These are phyloP conservation scores for Sergeia podlipaevii DNA, from an alignment of 208 protist species.

Conservation along the genomic window DNA sequence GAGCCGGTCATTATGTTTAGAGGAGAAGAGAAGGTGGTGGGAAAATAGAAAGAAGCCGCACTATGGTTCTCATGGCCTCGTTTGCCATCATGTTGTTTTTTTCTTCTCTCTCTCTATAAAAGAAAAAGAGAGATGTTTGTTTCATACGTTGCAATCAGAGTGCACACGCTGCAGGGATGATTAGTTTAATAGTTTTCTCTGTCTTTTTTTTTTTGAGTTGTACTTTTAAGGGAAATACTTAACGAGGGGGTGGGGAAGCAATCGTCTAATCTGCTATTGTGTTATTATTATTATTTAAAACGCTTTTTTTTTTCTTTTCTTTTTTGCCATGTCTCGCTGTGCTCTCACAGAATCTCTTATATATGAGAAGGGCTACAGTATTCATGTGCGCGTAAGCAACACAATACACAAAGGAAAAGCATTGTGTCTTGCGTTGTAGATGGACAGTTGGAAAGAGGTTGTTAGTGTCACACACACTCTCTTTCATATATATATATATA, in stretches of 20 bases:
- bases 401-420: too few species aligned
- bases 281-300: not conserved
- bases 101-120: not conserved
- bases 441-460: too few species aligned
- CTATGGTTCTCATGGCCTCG: not conserved
- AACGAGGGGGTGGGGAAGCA: too few species aligned
- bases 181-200: not conserved
- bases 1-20: too few species aligned
- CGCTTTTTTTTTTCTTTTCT: slow-evolving; percentile 3
- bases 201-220: slow-evolving; percentile 11
- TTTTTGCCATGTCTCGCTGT: not conserved
- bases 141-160: not conserved
- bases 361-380: too few species aligned
- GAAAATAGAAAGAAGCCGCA: too few species aligned
- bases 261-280: not conserved
- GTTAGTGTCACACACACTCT: not conserved
- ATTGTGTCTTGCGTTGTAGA: too few species aligned
- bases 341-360: too few species aligned
- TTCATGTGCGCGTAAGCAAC: too few species aligned
- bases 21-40: too few species aligned
- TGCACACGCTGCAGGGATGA: not conserved
- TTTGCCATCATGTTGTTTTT: not conserved
- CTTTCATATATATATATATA: slow-evolving; percentile 2
- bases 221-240: not conserved
- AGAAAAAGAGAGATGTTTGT: not conserved